These are phyloP conservation scores for Colletotrichum graminicola DNA, from an alignment of 2,329 filamentous ascomycete species.

Conservation along the genomic window DNA sequence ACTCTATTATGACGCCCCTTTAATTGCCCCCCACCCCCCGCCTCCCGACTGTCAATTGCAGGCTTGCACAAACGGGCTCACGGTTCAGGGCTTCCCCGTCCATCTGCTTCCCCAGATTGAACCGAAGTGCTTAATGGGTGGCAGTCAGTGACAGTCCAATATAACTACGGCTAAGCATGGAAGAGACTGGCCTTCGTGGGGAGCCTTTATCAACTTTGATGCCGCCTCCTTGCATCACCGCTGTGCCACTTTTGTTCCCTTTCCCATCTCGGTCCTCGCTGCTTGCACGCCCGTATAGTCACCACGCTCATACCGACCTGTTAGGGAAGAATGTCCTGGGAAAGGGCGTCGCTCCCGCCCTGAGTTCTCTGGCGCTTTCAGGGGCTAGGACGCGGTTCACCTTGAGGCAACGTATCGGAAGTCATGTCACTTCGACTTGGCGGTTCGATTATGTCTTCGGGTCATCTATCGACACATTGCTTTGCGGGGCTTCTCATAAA, in stretches of 20 bases:
- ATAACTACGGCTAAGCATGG: background rate
- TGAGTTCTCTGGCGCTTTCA: too few species aligned
- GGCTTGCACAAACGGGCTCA: constrained; percentile 9
- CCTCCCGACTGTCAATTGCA: constrained; percentile 11
- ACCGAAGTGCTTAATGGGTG: constrained; percentile 20
- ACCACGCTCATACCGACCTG: background rate
- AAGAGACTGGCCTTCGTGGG: background rate
- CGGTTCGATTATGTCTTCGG: background rate
- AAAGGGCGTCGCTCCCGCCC: background rate
- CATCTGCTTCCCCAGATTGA: constrained; percentile 38
- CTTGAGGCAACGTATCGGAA: background rate
- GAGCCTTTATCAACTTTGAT: background rate
- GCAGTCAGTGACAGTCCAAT: background rate
- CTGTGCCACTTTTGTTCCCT: background rate
- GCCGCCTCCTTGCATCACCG: background rate
- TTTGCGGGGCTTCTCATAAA: constrained; percentile 12
- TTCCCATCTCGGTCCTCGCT: background rate
- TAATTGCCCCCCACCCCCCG: background rate
- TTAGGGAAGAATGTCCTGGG: background rate
- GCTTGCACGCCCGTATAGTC: background rate
- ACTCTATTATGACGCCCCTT: constrained; percentile 1
- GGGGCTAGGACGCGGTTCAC: background rate
- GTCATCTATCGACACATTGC: constrained; percentile 5
- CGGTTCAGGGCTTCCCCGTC: constrained; percentile 21
- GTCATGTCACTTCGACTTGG: background rate